Conservation (phyloP, 2,329 filamentous ascomycete species). For the Cladophialophora exuberans region DNA sequence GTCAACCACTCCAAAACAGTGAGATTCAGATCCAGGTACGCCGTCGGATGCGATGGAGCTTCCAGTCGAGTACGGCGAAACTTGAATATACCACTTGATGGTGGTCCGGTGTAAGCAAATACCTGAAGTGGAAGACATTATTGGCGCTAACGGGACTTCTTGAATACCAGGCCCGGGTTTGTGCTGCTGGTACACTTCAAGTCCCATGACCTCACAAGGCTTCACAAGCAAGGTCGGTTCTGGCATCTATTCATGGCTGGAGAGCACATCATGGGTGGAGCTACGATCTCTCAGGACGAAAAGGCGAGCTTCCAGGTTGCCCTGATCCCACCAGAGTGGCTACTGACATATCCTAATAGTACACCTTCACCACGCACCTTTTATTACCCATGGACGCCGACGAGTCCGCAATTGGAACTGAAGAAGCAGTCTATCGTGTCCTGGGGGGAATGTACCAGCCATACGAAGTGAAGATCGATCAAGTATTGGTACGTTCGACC, state of each 20-base stretch:
- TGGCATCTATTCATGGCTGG: conserved; percentile 39
- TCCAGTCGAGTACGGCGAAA: conserved; percentile 33
- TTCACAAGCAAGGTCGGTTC: conserved; percentile 36
- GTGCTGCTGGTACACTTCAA: conserved; percentile 40
- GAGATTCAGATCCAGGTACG: conserved; percentile 30
- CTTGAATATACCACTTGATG: conserved; percentile 33
- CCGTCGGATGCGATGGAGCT: conserved; percentile 38
- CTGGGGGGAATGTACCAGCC: conserved; percentile 3
- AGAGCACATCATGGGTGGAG: conserved; percentile 30
- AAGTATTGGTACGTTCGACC: conserved; percentile 36
- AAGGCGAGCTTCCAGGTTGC: conserved; percentile 39
- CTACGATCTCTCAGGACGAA: conserved; percentile 38
- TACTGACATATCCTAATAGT: conserved; percentile 8
- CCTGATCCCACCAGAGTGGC: background rate
- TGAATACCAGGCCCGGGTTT: conserved; percentile 24
- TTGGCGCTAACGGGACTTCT: background rate
- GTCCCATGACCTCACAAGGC: conserved; percentile 35
- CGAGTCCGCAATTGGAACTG: background rate
- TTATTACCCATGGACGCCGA: conserved; percentile 30
- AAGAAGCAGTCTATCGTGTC: conserved; percentile 7
- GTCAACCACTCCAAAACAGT: conserved; percentile 22
- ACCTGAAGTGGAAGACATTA: background rate
- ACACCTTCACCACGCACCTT: conserved; percentile 41
- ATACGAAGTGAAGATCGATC: conserved; percentile 38
- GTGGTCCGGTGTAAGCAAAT: conserved; percentile 36